These are phyloP conservation scores for Caloboletus inedulis DNA, from an alignment of 1,284 basidiomycete species.

Conservation along the genomic window DNA sequence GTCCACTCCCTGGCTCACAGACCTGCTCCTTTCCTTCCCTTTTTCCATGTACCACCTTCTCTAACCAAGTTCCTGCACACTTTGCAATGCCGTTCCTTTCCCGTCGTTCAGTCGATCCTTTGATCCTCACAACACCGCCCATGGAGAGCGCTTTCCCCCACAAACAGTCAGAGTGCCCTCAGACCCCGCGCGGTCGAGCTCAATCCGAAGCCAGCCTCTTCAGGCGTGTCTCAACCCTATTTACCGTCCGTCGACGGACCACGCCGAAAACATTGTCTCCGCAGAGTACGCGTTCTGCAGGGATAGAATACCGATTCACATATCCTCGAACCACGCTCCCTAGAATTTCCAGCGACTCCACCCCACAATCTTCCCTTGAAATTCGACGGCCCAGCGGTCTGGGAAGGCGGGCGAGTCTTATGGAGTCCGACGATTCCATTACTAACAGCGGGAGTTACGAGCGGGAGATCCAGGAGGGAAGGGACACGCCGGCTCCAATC, in stretches of 20 bases:
- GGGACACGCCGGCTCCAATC: neutral
- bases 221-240: constrained; percentile 29
- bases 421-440: constrained; percentile 19
- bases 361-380: constrained; percentile 29
- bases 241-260: constrained; percentile 23
- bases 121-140: neutral
- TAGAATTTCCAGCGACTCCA: constrained; percentile 24
- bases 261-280: constrained; percentile 15
- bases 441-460: constrained; percentile 13
- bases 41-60: constrained; percentile 16
- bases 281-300: constrained; percentile 9
- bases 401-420: constrained; percentile 29
- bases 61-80: neutral
- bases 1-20: neutral
- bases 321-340: constrained; percentile 16
- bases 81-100: constrained; percentile 30
- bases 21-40: neutral
- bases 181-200: constrained; percentile 21
- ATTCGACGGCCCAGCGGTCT: constrained; percentile 33
- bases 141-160: constrained; percentile 8
- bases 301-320: constrained; percentile 20
- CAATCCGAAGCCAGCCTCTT: constrained; percentile 29
- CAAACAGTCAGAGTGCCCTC: constrained; percentile 4
- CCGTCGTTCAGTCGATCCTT: constrained; percentile 29
- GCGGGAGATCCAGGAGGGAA: neutral